Conservation (phyloP, 345 rosid species). For the Barbarea vulgaris region DNA sequence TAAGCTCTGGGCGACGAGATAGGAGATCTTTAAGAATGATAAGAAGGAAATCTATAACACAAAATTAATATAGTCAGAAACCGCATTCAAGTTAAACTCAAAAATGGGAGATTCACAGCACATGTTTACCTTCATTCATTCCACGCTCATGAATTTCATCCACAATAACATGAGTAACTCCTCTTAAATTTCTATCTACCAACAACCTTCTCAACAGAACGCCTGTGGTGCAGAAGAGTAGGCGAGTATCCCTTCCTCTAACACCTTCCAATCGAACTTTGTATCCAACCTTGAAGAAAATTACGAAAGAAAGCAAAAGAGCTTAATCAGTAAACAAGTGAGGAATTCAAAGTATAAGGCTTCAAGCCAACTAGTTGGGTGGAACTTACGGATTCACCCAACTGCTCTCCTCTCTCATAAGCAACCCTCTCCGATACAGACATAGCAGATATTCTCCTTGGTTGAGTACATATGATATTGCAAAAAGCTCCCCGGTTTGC, state of each 20-base stretch:
- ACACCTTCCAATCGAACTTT: slow-evolving; percentile 93
- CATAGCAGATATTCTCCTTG: slow-evolving; percentile 89
- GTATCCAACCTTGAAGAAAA: slow-evolving; percentile 74
- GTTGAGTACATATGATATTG: slow-evolving; percentile 93
- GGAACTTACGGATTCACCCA: slow-evolving; percentile 92
- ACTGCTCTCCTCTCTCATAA: slow-evolving; percentile 86
- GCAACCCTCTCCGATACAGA: slow-evolving; percentile 97
- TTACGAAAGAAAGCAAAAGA: slow-evolving; percentile 22
- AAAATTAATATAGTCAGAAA: slow-evolving; percentile 38
- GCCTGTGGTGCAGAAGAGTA: slow-evolving; percentile 95
- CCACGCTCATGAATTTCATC: slow-evolving; percentile 99
- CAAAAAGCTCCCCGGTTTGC: slow-evolving; percentile 73
- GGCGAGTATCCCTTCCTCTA: slow-evolving; percentile 84
- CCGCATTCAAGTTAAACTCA: slow-evolving; percentile 28
- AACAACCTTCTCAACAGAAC: slow-evolving; percentile 88
- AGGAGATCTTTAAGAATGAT: slow-evolving; percentile 92
- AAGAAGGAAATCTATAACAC: slow-evolving; percentile 79
- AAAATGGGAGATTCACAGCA: slow-evolving; percentile 24
- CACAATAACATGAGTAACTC: slow-evolving; percentile 85
- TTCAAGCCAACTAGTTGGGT: slow-evolving; percentile 31
- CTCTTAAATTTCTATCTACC: slow-evolving; percentile 81
- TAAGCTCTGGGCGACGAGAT: slow-evolving; percentile 78
- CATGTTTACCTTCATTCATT: slow-evolving; percentile 84
- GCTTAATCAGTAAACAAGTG: slow-evolving; percentile 20
- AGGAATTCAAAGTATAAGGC: slow-evolving; percentile 8